Evolutionary conservation across 768 basidiomycete species (phyloP).

Genomic region (Rhodotorula diobovata): DNA sequence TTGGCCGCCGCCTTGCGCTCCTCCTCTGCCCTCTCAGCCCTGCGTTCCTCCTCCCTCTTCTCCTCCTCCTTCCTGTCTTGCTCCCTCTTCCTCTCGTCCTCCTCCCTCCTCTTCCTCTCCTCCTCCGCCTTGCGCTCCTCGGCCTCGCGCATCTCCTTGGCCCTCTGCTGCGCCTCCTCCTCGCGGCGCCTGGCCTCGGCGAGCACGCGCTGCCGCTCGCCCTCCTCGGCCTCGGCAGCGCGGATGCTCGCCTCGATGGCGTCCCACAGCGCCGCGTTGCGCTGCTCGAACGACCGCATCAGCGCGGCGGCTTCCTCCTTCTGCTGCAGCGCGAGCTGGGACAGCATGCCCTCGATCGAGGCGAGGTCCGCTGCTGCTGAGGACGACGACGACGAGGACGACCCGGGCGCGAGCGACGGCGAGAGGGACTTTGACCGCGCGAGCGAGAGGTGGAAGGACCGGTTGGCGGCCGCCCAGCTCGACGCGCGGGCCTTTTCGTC

Average conservation of each 20-base stretch:
- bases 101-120: conserved; percentile 45
- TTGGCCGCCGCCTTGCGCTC: conserved; percentile 45
- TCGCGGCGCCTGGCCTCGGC: conserved; percentile 16
- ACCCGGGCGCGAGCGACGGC: neutral
- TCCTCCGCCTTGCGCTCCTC: conserved; percentile 5
- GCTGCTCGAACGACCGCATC: conserved; percentile 27
- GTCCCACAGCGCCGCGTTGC: conserved; percentile 36
- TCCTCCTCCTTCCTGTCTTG: conserved; percentile 18
- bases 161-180: conserved; percentile 24
- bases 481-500: conserved; percentile 17
- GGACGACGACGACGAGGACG: neutral
- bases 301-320: conserved; percentile 7
- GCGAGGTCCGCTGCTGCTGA: conserved; percentile 2
- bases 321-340: conserved; percentile 25
- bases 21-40: conserved; percentile 48
- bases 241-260: conserved; percentile 32
- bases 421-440: conserved; percentile 18
- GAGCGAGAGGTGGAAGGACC: conserved; percentile 33
- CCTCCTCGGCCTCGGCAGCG: conserved; percentile 21
- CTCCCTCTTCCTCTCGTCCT: conserved; percentile 48
- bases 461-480: conserved; percentile 38
- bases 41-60: conserved; percentile 33
- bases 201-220: conserved; percentile 11
- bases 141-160: conserved; percentile 22
- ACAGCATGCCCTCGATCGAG: conserved; percentile 27